Conservation (phyloP, 1,139 yeast species). For the Kodamaea sp. region DNA sequence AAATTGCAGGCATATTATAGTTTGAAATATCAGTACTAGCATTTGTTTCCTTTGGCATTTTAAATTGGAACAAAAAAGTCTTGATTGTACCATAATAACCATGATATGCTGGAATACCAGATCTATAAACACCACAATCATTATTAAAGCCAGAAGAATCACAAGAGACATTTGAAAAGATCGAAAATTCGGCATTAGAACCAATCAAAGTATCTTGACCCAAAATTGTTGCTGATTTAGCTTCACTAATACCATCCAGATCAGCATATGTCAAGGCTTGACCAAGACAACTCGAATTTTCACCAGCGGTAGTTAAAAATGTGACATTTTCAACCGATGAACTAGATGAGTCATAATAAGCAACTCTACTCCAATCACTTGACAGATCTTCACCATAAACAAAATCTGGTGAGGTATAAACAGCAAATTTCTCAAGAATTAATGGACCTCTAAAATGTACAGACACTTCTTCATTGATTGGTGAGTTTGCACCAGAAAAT, state of each 20-base stretch:
- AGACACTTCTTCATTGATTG: constrained; percentile 83
- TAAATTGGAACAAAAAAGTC: constrained; percentile 85
- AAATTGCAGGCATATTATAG: constrained; percentile 92
- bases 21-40: constrained; percentile 40
- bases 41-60: constrained; percentile 73
- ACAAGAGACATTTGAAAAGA: constrained; percentile 71
- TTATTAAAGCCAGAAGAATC: constrained; percentile 40
- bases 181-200: constrained; percentile 74
- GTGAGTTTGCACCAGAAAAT: constrained; percentile 76
- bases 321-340: constrained; percentile 60
- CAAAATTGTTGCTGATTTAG: constrained; percentile 59
- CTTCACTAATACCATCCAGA: constrained; percentile 66
- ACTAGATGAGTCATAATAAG: constrained; percentile 60
- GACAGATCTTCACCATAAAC: constrained; percentile 29
- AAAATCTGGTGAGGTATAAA: constrained; percentile 26
- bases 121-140: constrained; percentile 86
- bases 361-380: constrained; percentile 69
- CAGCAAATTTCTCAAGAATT: constrained; percentile 71
- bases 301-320: constrained; percentile 81
- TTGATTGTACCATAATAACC: constrained; percentile 80
- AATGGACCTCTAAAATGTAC: constrained; percentile 96
- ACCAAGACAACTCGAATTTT: constrained; percentile 76
- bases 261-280: constrained; percentile 80
- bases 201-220: constrained; percentile 54
- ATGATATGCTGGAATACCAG: constrained; percentile 85